phyloP scores from a whole-genome alignment of 768 basidiomycete genomes.

The Termitomyces sp. region DNA sequence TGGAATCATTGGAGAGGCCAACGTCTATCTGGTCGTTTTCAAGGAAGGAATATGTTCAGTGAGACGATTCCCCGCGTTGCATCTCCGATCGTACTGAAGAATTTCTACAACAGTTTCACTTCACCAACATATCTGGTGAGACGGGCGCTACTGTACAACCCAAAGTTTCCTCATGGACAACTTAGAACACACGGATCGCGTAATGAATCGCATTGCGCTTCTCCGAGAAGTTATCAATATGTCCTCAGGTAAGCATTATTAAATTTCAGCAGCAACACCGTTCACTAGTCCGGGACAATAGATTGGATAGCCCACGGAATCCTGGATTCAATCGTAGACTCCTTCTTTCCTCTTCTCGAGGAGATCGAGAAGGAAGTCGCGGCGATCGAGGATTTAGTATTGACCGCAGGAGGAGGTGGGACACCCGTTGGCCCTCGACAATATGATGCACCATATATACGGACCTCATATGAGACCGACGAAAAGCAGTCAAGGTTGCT shows the following conservation, averaged over 20 bases:
- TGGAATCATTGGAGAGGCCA: slow-evolving; percentile 63
- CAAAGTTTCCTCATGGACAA: neutral
- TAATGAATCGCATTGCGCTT: slow-evolving; percentile 63
- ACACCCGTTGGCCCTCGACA: neutral
- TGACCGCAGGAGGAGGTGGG: slow-evolving; percentile 19
- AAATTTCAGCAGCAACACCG: neutral
- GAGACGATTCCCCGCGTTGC: slow-evolving; percentile 19
- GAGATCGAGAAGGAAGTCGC: slow-evolving; percentile 79
- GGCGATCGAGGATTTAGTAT: slow-evolving; percentile 70
- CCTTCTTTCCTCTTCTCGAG: slow-evolving; percentile 82
- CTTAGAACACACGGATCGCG: slow-evolving; percentile 70
- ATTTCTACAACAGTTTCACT: slow-evolving; percentile 68
- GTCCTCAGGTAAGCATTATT: slow-evolving; percentile 55
- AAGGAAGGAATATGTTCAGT: slow-evolving; percentile 81
- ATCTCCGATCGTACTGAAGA: neutral
- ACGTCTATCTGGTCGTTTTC: slow-evolving; percentile 88
- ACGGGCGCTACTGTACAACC: neutral
- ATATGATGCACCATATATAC: neutral
- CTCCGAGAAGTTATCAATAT: slow-evolving; percentile 59
- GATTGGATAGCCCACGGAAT: slow-evolving; percentile 95
- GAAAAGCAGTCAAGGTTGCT: neutral
- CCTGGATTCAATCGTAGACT: slow-evolving; percentile 90
- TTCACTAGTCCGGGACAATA: slow-evolving; percentile 21
- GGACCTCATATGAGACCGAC: neutral
- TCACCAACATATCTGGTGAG: slow-evolving; percentile 71